Evolutionary conservation across 164 flowering plant genomes (phyloP).

Genomic region (Magnolia officinalis): DNA sequence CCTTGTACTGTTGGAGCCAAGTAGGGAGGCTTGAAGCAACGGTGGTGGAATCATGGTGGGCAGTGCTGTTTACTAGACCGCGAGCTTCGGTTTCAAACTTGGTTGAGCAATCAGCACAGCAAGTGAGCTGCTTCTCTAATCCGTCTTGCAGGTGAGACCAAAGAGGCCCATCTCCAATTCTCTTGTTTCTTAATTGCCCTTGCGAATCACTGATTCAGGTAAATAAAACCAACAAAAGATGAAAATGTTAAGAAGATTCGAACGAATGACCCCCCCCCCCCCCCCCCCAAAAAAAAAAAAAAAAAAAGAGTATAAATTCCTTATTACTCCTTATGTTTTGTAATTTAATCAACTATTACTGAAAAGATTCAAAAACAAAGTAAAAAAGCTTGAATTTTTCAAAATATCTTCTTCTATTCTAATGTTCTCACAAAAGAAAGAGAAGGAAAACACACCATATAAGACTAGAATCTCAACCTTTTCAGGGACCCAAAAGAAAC

Average conservation of each 20-base stretch:
- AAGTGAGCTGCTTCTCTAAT: conserved; percentile 40
- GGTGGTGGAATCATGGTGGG: conserved; percentile 32
- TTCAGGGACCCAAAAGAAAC: not conserved
- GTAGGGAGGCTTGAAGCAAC: conserved; percentile 59
- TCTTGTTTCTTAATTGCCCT: conserved; percentile 37
- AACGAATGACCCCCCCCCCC: no score
- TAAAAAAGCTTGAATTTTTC: no score
- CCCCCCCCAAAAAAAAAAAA: no score
- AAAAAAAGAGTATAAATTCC: no score
- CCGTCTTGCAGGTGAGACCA: conserved; percentile 32
- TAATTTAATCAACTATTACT: no score
- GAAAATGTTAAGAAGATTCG: no score
- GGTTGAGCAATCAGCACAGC: conserved; percentile 51
- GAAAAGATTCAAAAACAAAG: no score
- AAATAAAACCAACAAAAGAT: no score
- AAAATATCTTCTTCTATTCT: not conserved
- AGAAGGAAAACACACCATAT: not conserved
- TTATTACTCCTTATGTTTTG: no score
- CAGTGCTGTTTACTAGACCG: conserved; percentile 27
- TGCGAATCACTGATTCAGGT: conserved; percentile 31
- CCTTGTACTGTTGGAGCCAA: conserved; percentile 83
- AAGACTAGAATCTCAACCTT: not conserved
- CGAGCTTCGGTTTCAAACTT: conserved; percentile 52
- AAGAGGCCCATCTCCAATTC: conserved; percentile 31
- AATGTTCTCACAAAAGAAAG: not conserved